Evolutionary conservation across 257 asterid species (phyloP).

Genomic region (Lycium barbarum): DNA sequence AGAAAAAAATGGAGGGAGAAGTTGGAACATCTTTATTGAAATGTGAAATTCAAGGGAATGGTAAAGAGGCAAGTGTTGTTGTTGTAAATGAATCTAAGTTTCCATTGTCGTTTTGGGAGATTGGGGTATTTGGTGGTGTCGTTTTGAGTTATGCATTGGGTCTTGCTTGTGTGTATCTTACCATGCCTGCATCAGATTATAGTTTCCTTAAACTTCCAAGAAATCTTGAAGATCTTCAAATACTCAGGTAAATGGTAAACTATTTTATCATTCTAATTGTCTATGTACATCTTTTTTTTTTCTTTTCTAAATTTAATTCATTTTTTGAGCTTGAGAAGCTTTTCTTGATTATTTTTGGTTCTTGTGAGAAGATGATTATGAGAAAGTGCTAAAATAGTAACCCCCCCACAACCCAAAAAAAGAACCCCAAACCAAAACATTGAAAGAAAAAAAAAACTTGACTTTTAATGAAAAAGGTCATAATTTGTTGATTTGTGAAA

Average conservation of each 20-base stretch:
- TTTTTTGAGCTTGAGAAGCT: background rate
- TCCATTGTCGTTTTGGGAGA: slow-evolving; percentile 73
- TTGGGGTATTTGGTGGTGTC: slow-evolving; percentile 67
- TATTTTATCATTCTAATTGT: background rate
- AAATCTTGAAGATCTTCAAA: slow-evolving; percentile 81
- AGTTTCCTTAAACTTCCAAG: slow-evolving; percentile 94
- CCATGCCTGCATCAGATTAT: slow-evolving; percentile 93
- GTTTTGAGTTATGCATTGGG: slow-evolving; percentile 73
- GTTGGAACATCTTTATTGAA: slow-evolving; percentile 27
- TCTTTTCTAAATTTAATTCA: background rate
- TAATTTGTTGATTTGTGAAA: background rate
- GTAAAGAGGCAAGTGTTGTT: slow-evolving; percentile 11
- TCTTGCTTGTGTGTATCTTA: slow-evolving; percentile 66
- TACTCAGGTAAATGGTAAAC: slow-evolving; percentile 61
- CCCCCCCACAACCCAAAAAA: background rate
- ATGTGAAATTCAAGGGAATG: slow-evolving; percentile 9
- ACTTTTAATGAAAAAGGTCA: background rate
- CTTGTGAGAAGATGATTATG: background rate
- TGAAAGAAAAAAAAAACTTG: background rate
- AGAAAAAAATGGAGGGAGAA: slow-evolving; percentile 43
- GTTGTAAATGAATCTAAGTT: slow-evolving; percentile 45
- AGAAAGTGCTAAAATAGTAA: background rate
- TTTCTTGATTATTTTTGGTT: background rate
- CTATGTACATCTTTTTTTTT: background rate
- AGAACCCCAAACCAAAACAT: background rate